A percentile compares a stretch with the other conserved stretches of the same genome.
Conservation (phyloP, 345 rosid species). For the Salix brachista region DNA sequence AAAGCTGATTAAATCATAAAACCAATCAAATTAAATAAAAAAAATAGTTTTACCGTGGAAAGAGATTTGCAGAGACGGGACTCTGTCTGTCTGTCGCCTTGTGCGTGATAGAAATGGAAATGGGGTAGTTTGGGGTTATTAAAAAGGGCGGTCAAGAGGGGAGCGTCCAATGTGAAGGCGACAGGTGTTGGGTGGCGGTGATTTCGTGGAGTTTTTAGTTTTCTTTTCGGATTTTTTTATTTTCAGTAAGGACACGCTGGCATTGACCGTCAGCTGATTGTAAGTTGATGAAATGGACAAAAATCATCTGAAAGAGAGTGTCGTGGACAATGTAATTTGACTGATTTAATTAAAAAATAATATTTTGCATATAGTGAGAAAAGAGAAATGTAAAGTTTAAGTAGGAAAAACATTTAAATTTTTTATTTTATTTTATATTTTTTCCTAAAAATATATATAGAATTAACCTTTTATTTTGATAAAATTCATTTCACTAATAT, state of each 20-base stretch:
- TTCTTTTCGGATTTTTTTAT: background rate
- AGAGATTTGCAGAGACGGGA: background rate
- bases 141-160: background rate
- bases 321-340: no score
- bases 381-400: no score
- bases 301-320: background rate
- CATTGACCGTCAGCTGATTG: slow-evolving; percentile 33
- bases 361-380: no score
- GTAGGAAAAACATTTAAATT: no score
- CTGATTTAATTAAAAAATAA: no score
- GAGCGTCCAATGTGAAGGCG: slow-evolving; percentile 30
- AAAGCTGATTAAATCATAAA: background rate
- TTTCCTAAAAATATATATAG: no score
- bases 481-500: no score
- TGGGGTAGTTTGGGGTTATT: background rate
- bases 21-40: no score
- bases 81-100: background rate
- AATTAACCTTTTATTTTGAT: no score
- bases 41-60: background rate
- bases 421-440: no score
- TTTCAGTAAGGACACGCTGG: slow-evolving; percentile 20
- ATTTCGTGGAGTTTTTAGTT: slow-evolving; percentile 17
- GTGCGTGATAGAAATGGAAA: background rate
- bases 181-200: slow-evolving; percentile 33
- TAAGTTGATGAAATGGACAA: background rate